Evolutionary conservation across 331 rosid species (phyloP).

Genomic region (Pyrus hybrid): DNA sequence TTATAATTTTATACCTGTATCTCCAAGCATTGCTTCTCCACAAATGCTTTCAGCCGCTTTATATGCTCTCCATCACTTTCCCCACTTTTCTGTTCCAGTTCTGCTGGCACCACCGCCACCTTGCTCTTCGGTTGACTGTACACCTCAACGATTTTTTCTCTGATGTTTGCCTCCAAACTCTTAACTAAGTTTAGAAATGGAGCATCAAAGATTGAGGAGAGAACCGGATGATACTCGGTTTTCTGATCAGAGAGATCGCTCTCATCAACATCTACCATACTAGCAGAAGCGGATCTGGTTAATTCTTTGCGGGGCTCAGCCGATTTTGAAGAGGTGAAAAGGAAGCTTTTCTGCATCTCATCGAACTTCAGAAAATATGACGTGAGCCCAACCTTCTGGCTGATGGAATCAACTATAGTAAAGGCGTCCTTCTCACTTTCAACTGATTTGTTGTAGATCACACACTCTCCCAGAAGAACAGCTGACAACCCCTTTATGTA

Average conservation of each 20-base stretch:
- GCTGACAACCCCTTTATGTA: constrained; percentile 72
- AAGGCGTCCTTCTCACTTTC: constrained; percentile 70
- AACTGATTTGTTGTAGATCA: constrained; percentile 64
- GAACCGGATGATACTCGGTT: constrained; percentile 57
- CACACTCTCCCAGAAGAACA: constrained; percentile 86
- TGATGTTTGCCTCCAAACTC: constrained; percentile 59
- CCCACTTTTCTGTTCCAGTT: constrained; percentile 68
- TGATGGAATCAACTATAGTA: constrained; percentile 58
- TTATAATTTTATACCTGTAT: constrained; percentile 54
- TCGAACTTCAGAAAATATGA: constrained; percentile 73
- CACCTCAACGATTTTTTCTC: constrained; percentile 68
- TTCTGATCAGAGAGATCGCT: constrained; percentile 40
- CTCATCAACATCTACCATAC: constrained; percentile 70
- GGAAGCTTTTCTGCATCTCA: constrained; percentile 66
- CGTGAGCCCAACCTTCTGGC: constrained; percentile 87
- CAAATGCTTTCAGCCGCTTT: constrained; percentile 74
- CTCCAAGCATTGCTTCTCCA: constrained; percentile 88
- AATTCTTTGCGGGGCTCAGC: constrained; percentile 40
- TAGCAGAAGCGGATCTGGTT: constrained; percentile 78
- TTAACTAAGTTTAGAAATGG: constrained; percentile 46
- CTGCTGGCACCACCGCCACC: constrained; percentile 91
- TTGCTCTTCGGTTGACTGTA: constrained; percentile 77
- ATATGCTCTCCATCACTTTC: constrained; percentile 72
- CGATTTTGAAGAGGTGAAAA: constrained; percentile 48
- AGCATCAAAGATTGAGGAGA: constrained; percentile 65